These are phyloP conservation scores for Apiotrichum gracile DNA, from an alignment of 1,284 basidiomycete species.

Conservation along the genomic window DNA sequence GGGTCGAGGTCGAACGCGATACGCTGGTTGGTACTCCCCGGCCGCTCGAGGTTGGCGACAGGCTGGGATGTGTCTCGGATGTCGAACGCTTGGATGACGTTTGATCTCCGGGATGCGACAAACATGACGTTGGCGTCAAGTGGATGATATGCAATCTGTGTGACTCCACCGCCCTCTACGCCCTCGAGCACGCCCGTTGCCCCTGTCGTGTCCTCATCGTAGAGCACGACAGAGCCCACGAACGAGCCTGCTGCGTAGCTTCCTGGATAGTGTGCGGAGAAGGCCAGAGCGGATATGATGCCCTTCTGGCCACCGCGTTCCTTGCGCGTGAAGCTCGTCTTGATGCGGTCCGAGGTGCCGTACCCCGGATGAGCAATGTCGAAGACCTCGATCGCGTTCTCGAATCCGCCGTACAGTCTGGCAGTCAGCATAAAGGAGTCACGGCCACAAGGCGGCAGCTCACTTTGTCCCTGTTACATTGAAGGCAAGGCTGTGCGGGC, in stretches of 20 bases:
- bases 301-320: constrained; percentile 73
- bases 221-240: constrained; percentile 64
- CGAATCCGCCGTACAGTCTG: constrained; percentile 83
- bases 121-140: constrained; percentile 64
- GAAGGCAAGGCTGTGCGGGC: constrained; percentile 75
- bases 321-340: constrained; percentile 69
- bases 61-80: constrained; percentile 55
- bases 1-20: constrained; percentile 70
- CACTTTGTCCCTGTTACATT: constrained; percentile 64
- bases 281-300: constrained; percentile 77
- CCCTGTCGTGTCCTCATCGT: constrained; percentile 57
- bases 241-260: constrained; percentile 63
- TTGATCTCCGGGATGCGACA: constrained; percentile 66
- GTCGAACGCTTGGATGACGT: constrained; percentile 68
- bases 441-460: constrained; percentile 16
- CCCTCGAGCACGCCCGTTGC: constrained; percentile 62
- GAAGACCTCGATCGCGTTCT: constrained; percentile 83
- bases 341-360: constrained; percentile 55
- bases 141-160: constrained; percentile 79
- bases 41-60: constrained; percentile 20
- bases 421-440: neutral
- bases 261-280: constrained; percentile 62
- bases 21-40: constrained; percentile 65
- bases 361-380: constrained; percentile 53
- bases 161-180: constrained; percentile 57